Conservation (phyloP, 2,329 filamentous ascomycete species). For the Penicillium sumatraense region DNA sequence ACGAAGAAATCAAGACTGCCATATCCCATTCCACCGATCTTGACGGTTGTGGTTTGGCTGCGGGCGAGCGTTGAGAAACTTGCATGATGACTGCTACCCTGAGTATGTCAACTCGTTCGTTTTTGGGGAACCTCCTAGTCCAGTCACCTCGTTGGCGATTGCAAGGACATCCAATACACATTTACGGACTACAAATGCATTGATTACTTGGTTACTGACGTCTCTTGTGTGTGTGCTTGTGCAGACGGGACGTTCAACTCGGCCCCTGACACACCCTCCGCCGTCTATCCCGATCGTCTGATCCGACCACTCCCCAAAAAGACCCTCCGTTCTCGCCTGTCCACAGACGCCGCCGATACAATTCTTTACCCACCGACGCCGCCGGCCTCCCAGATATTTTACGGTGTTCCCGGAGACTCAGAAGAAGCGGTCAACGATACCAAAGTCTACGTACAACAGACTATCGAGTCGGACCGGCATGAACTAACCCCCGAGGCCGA, state of each 20-base stretch:
- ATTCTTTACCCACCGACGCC: conserved; percentile 81
- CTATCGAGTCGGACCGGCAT: conserved; percentile 43
- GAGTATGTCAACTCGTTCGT: conserved; percentile 42
- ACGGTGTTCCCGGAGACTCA: conserved; percentile 67
- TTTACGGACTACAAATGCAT: conserved; percentile 20
- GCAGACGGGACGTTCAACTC: conserved; percentile 56
- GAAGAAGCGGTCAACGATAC: conserved; percentile 55
- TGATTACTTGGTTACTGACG: conserved; percentile 42
- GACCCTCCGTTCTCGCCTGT: conserved; percentile 82
- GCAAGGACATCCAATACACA: conserved; percentile 14
- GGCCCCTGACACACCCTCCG: conserved; percentile 72
- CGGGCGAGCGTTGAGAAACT: conserved; percentile 32
- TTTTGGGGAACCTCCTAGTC: conserved; percentile 17
- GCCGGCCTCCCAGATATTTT: conserved; percentile 74
- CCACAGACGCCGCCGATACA: conserved; percentile 78
- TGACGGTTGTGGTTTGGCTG: conserved; percentile 30
- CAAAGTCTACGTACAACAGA: conserved; percentile 52
- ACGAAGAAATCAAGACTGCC: conserved; percentile 20
- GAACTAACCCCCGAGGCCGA: conserved; percentile 44
- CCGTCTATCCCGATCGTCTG: conserved; percentile 83
- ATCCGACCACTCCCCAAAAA: conserved; percentile 92
- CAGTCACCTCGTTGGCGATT: conserved; percentile 11
- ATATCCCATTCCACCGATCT: conserved; percentile 18
- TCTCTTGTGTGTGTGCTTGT: conserved; percentile 38
- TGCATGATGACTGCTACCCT: conserved; percentile 49